Evolutionary conservation across 805 yeast genomes (phyloP).

Genomic region (Dipodascus geniculatus): DNA sequence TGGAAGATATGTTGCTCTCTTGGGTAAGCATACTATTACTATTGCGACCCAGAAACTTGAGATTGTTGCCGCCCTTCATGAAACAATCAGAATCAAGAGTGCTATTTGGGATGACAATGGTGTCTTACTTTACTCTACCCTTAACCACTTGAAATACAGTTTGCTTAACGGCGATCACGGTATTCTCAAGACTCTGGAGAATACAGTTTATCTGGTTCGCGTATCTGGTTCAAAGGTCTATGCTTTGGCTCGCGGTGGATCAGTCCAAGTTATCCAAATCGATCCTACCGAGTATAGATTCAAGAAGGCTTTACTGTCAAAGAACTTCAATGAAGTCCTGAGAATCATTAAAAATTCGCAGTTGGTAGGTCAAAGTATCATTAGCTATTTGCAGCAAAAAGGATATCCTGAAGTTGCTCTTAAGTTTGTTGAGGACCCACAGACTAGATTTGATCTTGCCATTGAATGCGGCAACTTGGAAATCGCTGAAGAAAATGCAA

Average conservation of each 20-base stretch:
- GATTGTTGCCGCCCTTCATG: conserved; percentile 75
- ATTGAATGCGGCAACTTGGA: conserved; percentile 82
- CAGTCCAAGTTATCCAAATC: conserved; percentile 62
- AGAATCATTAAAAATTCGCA: conserved; percentile 80
- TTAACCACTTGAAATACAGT: conserved; percentile 91
- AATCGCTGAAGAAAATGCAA: conserved; percentile 84
- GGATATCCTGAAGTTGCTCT: conserved; percentile 97
- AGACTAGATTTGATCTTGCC: conserved; percentile 90
- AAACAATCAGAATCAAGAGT: conserved; percentile 90
- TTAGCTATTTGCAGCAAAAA: conserved; percentile 84
- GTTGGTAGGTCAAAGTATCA: conserved; percentile 93
- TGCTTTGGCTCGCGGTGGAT: conserved; percentile 77
- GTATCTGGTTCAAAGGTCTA: conserved; percentile 61
- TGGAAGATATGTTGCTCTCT: conserved; percentile 75
- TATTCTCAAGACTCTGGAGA: conserved; percentile 82
- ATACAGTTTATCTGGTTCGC: conserved; percentile 70
- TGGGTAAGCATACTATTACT: conserved; percentile 86
- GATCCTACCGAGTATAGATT: conserved; percentile 97
- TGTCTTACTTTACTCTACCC: conserved; percentile 82
- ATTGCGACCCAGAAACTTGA: conserved; percentile 67
- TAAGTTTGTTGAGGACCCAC: conserved; percentile 94
- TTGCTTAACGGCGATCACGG: conserved; percentile 92
- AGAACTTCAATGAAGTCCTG: conserved; percentile 83
- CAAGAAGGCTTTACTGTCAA: conserved; percentile 82
- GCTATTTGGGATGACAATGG: conserved; percentile 97